Base-by-base conservation (phyloP, 2,329 filamentous ascomycete species). In the Elsinoe perseae region DNA sequence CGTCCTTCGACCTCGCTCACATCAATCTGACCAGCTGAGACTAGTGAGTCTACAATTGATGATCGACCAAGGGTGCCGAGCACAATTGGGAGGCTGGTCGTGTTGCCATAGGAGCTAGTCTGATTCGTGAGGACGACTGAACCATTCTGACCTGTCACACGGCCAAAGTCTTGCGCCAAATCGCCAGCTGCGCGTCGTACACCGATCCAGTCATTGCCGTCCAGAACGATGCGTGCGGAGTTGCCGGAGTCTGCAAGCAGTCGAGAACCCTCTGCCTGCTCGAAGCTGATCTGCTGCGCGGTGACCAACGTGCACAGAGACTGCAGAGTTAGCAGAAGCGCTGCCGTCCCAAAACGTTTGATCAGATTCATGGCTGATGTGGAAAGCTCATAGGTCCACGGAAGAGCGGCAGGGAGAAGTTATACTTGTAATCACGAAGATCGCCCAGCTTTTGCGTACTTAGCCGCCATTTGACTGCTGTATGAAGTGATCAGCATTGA, bases 121-220 rank as follows among this genome's bases (percentile, higher is more conserved):
- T 58, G 57, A 42, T 64, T 61, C 62, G 77, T 78, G 3, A 82
- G 70, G 9, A 62, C 66, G 28, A 76, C 62, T 1, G 81, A 80
- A 57, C 83, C 79, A 66, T 86, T 85, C 23, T 71, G 76, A 7
- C 84, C 83, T 0, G 83, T 86, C 3, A 87, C 83, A n/a, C 82
- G 79, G 14, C 84, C 84, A 70, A 89, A 86, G 67, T 89, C 85
- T 3, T 74, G 64, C 0, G 83, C 82, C 8, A 89, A 75, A 67
- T 89, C 85, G 36, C 82, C 75, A 0, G 83, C 85, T 4, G 82
- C 83, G 23, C 84, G 78, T 55, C 86, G 75, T 1, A 87, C 85
- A 57, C 83, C 85, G 71, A 81, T 84, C 73, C 80, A 85, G 58
- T 87, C 84, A 56, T 79, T 71, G 18, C 68, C 63, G 8, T 80